phyloP scores from a whole-genome alignment of 2,329 filamentous ascomycete genomes.

The Penicillium hesseltinei region DNA sequence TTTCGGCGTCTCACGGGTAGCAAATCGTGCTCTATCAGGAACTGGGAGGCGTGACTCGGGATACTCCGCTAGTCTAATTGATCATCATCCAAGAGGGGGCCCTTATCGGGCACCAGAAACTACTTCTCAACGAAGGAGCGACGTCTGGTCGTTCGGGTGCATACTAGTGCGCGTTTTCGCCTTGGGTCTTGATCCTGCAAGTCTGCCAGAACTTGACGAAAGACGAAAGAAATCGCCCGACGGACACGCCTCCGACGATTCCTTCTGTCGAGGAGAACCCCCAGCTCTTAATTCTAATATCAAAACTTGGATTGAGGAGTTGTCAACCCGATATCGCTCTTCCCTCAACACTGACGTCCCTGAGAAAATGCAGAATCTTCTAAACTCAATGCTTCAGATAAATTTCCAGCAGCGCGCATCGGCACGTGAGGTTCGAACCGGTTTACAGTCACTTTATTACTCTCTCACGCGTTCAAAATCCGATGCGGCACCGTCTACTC shows the following conservation, averaged over 20 bases:
- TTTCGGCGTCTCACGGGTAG: slow-evolving; percentile 21
- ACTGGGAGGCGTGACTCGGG: neutral
- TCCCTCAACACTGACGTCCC: neutral
- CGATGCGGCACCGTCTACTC: neutral
- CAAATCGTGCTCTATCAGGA: neutral
- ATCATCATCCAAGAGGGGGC: neutral
- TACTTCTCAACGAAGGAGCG: slow-evolving; percentile 5
- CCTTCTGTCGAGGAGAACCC: neutral
- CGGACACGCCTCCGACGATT: neutral
- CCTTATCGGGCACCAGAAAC: slow-evolving; percentile 15
- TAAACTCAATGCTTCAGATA: neutral
- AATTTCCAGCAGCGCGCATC: neutral
- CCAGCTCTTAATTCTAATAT: neutral
- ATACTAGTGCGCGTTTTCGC: slow-evolving; percentile 20
- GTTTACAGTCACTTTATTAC: neutral
- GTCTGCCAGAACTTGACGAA: neutral
- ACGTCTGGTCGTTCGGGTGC: slow-evolving; percentile 26
- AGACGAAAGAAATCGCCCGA: neutral
- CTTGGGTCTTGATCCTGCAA: slow-evolving; percentile 8
- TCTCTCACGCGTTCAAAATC: neutral
- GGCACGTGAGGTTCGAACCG: neutral
- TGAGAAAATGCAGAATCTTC: neutral
- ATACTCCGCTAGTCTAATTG: neutral
- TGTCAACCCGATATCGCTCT: neutral
- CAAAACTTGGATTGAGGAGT: neutral